These are phyloP conservation scores for Aspergillus caelatus DNA, from an alignment of 2,329 filamentous ascomycete species.

Conservation along the genomic window DNA sequence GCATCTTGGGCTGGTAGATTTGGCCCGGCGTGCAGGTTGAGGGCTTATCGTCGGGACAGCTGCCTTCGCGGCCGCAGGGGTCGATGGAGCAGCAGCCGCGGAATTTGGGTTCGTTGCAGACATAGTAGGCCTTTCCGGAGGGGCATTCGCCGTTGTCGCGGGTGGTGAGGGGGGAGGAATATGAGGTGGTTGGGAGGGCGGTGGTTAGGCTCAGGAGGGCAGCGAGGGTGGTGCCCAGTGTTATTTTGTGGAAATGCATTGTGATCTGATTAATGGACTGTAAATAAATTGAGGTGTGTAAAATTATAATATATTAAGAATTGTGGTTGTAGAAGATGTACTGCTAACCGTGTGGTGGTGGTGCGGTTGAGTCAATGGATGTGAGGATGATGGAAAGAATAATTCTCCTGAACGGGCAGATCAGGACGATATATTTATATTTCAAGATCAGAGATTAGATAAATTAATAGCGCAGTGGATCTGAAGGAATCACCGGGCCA, in stretches of 20 bases:
- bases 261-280: not conserved
- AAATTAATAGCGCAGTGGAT: not conserved
- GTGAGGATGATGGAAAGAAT: not conserved
- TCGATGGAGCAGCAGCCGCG: constrained; percentile 14
- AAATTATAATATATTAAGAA: not conserved
- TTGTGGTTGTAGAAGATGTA: not conserved
- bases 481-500: not conserved
- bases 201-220: constrained; percentile 1
- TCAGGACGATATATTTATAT: not conserved
- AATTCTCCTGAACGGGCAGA: not conserved
- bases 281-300: no score
- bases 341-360: not conserved
- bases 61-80: constrained; percentile 5
- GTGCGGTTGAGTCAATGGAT: not conserved
- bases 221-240: not conserved
- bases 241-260: not conserved
- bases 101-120: constrained; percentile 9
- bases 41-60: constrained; percentile 4
- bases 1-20: constrained; percentile 9
- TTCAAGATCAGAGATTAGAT: not conserved
- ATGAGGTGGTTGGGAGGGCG: constrained; percentile 7
- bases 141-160: constrained; percentile 11
- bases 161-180: not conserved
- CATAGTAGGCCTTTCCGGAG: constrained; percentile 5
- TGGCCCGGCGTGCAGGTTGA: not conserved